Evolutionary conservation across 139 green algal genomes (phyloP), one percentile per base, ranked within the genome.

Genomic region (Edaphochlamys debaryana): DNA sequence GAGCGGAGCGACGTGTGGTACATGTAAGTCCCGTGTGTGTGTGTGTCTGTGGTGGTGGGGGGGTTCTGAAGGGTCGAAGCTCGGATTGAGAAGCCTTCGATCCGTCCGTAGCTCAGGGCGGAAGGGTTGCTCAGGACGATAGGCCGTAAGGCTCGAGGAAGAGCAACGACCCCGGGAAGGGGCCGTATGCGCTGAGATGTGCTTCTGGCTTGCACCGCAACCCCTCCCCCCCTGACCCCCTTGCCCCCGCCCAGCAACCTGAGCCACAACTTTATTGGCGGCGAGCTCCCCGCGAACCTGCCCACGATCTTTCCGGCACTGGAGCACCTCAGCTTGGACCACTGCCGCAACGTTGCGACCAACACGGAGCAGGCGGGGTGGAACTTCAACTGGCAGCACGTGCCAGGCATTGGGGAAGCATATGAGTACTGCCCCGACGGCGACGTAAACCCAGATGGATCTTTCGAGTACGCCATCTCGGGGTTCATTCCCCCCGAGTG

Each of bases 201-300:
- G n/a, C n/a, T n/a, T n/a, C n/a, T n/a, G n/a, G n/a, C n/a, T n/a
- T n/a, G n/a, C n/a, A n/a, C n/a, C n/a, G n/a, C n/a, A n/a, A n/a
- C n/a, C n/a, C n/a, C n/a, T n/a, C n/a, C n/a, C n/a, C n/a, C n/a
- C n/a, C n/a, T n/a, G n/a, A n/a, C n/a, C n/a, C n/a, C n/a, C n/a
- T n/a, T n/a, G n/a, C n/a, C n/a, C n/a, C 15, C 36, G 3, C 19
- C 36, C 73, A 80, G 73, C 36, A 80, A 80, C 37, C 56, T 80
- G 54, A 80, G 73, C 73, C 41, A 69, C 73, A 80, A 80, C 56
- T 58, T 69, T 4, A 56, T 80, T 19, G 73, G 73, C 56, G 73
- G 73, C 27, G 69, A 54, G 36, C 56, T 80, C 6, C 73, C 73
- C 56, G 54, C 73, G 27, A 37, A 80, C 56, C 73, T 80, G 36